Percentiles rank a stretch among this genome's conserved stretches.
These are phyloP conservation scores for Halteria grandinella DNA, from an alignment of 73 alveolate genomes.

Conservation along the genomic window DNA sequence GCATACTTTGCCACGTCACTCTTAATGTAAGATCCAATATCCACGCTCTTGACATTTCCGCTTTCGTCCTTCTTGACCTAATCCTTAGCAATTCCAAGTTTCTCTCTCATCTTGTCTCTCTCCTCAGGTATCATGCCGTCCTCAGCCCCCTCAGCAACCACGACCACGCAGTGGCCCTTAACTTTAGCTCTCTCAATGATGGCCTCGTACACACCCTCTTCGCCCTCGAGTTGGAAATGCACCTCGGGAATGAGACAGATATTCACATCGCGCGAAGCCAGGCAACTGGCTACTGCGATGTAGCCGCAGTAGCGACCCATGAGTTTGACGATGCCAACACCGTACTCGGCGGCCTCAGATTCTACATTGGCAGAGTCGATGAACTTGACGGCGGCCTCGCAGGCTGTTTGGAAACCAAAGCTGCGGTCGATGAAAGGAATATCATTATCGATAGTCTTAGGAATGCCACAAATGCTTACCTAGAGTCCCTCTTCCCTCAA, in stretches of 20 bases:
- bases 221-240: slow-evolving; percentile 83
- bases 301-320: slow-evolving; percentile 89
- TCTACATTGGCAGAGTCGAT: slow-evolving; percentile 96
- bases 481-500: slow-evolving; percentile 69
- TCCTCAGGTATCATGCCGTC: slow-evolving; percentile 42
- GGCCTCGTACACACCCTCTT: slow-evolving; percentile 79
- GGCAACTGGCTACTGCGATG: slow-evolving; percentile 84
- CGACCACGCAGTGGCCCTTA: slow-evolving; percentile 80
- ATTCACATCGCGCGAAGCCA: slow-evolving; percentile 89
- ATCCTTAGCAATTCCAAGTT: slow-evolving; percentile 57
- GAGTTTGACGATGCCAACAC: slow-evolving; percentile 94
- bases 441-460: slow-evolving; percentile 97
- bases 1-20: slow-evolving; percentile 87
- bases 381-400: slow-evolving; percentile 92
- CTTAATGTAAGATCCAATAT: slow-evolving; percentile 87
- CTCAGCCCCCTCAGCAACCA: slow-evolving; percentile 80
- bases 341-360: slow-evolving; percentile 94
- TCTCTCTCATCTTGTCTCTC: slow-evolving; percentile 26
- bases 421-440: slow-evolving; percentile 94
- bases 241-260: slow-evolving; percentile 90
- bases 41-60: slow-evolving; percentile 86
- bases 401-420: slow-evolving; percentile 81
- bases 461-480: slow-evolving; percentile 88
- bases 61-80: slow-evolving; percentile 89
- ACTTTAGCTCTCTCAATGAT: slow-evolving; percentile 74